Percentiles rank a stretch among this genome's conserved stretches.
phyloP scores from a whole-genome alignment of 441 rosid genomes.

The Syzygium syzygioides region DNA sequence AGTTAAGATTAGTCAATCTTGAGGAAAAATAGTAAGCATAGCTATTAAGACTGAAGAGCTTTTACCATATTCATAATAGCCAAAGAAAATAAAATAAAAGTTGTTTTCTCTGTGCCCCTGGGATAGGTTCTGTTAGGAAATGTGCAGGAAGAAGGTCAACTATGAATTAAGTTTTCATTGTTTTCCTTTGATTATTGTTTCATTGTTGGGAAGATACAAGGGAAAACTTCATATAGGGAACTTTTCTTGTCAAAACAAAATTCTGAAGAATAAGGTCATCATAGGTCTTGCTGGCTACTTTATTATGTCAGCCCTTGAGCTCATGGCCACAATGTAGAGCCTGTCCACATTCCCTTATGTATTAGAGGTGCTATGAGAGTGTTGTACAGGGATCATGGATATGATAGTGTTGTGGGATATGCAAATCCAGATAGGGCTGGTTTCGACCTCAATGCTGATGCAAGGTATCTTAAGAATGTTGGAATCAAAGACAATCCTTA shows the following conservation, averaged over 20 bases:
- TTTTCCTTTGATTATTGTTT: background rate
- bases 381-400: background rate
- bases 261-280: background rate
- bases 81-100: background rate
- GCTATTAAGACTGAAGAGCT: background rate
- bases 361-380: background rate
- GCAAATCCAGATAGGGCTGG: background rate
- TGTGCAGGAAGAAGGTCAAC: background rate
- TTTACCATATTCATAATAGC: background rate
- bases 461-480: background rate
- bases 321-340: background rate
- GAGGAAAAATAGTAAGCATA: background rate
- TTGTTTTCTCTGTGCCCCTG: background rate
- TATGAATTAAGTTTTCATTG: background rate
- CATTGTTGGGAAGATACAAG: background rate
- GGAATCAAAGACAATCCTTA: background rate
- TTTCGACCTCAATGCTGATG: background rate
- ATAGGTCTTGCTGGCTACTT: background rate
- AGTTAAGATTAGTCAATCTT: background rate
- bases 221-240: background rate
- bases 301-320: background rate
- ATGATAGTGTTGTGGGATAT: background rate
- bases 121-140: background rate
- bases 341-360: background rate
- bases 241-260: background rate